Percentiles rank a stretch among this genome's conserved stretches.
phyloP scores from a whole-genome alignment of 768 basidiomycete species.

The Tricholoma sp. region DNA sequence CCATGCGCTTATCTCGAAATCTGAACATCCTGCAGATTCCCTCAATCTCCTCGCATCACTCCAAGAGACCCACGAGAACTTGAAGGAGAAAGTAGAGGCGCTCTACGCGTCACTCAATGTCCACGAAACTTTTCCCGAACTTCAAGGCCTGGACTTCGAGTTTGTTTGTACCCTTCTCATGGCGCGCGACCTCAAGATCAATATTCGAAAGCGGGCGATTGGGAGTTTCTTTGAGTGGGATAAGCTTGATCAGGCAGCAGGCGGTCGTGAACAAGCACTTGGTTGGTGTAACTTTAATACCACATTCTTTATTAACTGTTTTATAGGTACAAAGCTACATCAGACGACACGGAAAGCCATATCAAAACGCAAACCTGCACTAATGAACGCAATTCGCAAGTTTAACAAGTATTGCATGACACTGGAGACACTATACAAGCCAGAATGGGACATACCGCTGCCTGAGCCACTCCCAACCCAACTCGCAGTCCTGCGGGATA shows the following conservation, averaged over 20 bases:
- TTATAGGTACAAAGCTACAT: slow-evolving; percentile 25
- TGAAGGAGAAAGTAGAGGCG: slow-evolving; percentile 22
- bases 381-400: slow-evolving; percentile 19
- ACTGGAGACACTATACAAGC: slow-evolving; percentile 11
- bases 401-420: slow-evolving; percentile 24
- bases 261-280: slow-evolving; percentile 1
- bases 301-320: neutral
- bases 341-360: slow-evolving; percentile 25
- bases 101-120: slow-evolving; percentile 33
- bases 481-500: slow-evolving; percentile 18
- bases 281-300: neutral
- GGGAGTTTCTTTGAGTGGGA: slow-evolving; percentile 36
- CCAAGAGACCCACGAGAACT: slow-evolving; percentile 11
- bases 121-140: slow-evolving; percentile 25
- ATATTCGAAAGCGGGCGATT: slow-evolving; percentile 28
- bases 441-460: slow-evolving; percentile 26
- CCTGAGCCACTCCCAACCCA: slow-evolving; percentile 25
- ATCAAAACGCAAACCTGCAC: slow-evolving; percentile 19
- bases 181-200: slow-evolving; percentile 34
- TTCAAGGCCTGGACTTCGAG: slow-evolving; percentile 22
- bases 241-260: slow-evolving; percentile 15
- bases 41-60: slow-evolving; percentile 16
- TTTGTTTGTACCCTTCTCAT: slow-evolving; percentile 28
- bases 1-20: neutral
- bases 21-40: neutral